Evolutionary conservation across 495 filamentous ascomycete species (phyloP).

Genomic region (Evernia prunastri): DNA sequence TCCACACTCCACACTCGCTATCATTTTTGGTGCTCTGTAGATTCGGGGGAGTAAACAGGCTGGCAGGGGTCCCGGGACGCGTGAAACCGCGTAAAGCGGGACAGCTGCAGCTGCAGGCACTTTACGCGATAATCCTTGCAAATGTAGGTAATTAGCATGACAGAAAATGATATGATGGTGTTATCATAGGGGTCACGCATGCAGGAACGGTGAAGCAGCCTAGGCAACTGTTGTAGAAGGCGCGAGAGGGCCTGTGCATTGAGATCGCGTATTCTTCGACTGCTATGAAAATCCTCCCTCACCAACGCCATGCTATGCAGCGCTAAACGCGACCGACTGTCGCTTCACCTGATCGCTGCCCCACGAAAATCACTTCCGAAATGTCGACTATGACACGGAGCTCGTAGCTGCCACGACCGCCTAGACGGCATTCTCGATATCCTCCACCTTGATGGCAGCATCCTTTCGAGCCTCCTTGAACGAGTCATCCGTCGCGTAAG

Average conservation of each 20-base stretch:
- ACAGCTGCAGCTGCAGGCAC: constrained; percentile 19
- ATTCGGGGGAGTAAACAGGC: constrained; percentile 9
- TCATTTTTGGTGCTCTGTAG: not conserved
- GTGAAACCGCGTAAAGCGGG: constrained; percentile 22
- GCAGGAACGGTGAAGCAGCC: no score
- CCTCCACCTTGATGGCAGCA: not conserved
- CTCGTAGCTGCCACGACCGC: not conserved
- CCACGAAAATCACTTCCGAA: not conserved
- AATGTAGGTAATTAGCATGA: not conserved
- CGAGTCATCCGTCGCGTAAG: not conserved
- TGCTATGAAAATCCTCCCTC: not conserved
- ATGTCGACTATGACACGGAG: not conserved
- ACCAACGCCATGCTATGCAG: not conserved
- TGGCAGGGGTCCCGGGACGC: constrained; percentile 17
- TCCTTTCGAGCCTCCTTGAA: constrained; percentile 2
- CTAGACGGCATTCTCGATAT: not conserved
- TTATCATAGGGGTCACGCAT: not conserved
- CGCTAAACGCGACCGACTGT: not conserved
- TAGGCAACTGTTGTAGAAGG: not conserved
- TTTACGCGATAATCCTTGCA: constrained; percentile 16
- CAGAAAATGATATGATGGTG: not conserved
- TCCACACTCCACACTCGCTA: not conserved
- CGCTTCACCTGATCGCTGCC: not conserved
- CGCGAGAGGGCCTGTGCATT: not conserved
- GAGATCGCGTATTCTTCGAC: not conserved